Conservation (phyloP, 2,329 filamentous ascomycete species). For the Aspergillus caelatus region DNA sequence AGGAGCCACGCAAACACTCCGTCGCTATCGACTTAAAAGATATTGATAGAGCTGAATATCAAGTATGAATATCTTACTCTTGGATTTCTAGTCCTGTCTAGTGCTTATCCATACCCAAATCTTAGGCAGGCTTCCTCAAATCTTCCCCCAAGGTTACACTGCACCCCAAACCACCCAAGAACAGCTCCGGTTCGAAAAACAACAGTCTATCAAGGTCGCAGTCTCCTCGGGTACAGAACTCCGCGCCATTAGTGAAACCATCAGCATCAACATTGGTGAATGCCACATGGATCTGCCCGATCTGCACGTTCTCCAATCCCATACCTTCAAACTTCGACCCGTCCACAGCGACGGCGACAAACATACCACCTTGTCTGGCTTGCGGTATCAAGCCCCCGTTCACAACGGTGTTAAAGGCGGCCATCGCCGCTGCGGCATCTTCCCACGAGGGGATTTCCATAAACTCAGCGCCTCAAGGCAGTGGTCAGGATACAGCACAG, state of each 20-base stretch:
- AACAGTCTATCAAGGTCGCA: conserved; percentile 47
- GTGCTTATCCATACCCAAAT: conserved; percentile 21
- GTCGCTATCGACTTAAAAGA: conserved; percentile 86
- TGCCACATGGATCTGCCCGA: conserved; percentile 93
- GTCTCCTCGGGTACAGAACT: conserved; percentile 34
- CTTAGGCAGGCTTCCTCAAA: conserved; percentile 84
- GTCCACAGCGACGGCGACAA: conserved; percentile 74
- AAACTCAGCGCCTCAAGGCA: conserved; percentile 9
- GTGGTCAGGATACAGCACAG: neutral
- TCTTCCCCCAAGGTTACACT: conserved; percentile 93
- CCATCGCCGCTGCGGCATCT: conserved; percentile 73
- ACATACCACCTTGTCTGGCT: conserved; percentile 81
- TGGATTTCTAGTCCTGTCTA: neutral
- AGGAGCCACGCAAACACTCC: conserved; percentile 81
- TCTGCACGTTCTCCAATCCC: conserved; percentile 92
- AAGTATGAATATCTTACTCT: conserved; percentile 56
- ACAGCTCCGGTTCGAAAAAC: conserved; percentile 56
- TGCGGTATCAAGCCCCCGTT: conserved; percentile 93
- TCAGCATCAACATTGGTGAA: conserved; percentile 44
- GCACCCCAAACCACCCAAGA: conserved; percentile 76
- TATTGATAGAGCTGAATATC: conserved; percentile 87
- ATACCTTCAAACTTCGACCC: conserved; percentile 94
- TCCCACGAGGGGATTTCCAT: conserved; percentile 40
- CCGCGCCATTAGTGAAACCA: conserved; percentile 37
- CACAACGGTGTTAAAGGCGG: conserved; percentile 80